Evolutionary conservation across 2,329 filamentous ascomycete species (phyloP), one percentile per base, ranked within the genome.

Genomic region (Simplicillium aogashimaense): DNA sequence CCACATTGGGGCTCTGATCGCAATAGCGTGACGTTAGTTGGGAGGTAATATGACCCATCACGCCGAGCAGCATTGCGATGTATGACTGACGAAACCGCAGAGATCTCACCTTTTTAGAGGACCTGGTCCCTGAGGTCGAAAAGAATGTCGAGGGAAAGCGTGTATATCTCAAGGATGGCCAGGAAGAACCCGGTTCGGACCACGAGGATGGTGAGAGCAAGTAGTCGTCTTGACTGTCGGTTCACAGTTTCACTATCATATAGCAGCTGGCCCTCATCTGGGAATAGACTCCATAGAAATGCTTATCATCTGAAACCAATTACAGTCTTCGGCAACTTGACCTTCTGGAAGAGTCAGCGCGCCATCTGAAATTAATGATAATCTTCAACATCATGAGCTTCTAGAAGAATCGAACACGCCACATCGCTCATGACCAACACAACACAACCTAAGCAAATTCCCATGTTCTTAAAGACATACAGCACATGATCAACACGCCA

Each of bases 1-100:
- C 92, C 92, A 29, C 72, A 87, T 41, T 95, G 89, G 88, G 86
- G 86, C 70, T 78, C 78, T 53, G 72, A 72, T 47, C 97, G 97
- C 61, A 92, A 29, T 10, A n/a, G 6, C 9, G 20, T 25, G 5
- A 25, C 20, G 9, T 25, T 25, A 25, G 20, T 25, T 9, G 20
- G 20, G 9, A 25, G 20, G 20, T 25, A 25, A 25, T 9, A 25
- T 25, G 20, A 8, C 31, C 12, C 38, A 25, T 9, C 20, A 25
- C n/a, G 20, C 20, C 20, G 20, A 25, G 20, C 20, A 25, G 9
- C 9, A 9, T 9, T 6, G 20, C 9, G 9, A 5, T 9, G 9
- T 9, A 25, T 25, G 20, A 25, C 20, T 25, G 20, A 25, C 20
- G 9, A 25, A 25, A 9, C 20, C 9, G 71, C 13, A 79, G 78